Percentiles rank a stretch among this genome's conserved stretches.
phyloP scores from a whole-genome alignment of 2,329 filamentous ascomycete genomes.

The Ophiosphaerella narmari region DNA sequence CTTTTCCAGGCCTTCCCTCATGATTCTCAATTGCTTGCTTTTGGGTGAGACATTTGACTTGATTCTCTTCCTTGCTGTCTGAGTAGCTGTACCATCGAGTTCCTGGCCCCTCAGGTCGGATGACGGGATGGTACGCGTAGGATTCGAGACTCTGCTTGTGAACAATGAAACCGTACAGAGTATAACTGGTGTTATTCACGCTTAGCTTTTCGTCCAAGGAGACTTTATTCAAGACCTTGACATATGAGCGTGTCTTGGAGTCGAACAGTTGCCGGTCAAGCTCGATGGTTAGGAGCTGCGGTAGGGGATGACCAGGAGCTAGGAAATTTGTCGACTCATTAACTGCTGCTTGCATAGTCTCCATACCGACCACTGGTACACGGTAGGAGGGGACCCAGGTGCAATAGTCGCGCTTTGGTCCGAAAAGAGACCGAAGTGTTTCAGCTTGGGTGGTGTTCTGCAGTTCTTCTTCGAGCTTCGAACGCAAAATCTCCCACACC shows the following conservation, averaged over 20 bases:
- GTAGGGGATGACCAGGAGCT: conserved; percentile 39
- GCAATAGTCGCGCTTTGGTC: conserved; percentile 41
- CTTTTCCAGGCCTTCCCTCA: conserved; percentile 51
- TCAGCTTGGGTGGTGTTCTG: conserved; percentile 49
- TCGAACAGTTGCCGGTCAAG: conserved; percentile 63
- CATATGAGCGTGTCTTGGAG: conserved; percentile 58
- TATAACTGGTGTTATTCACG: conserved; percentile 56
- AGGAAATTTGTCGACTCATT: conserved; percentile 36
- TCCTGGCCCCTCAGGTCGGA: conserved; percentile 61
- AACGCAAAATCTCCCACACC: conserved; percentile 59
- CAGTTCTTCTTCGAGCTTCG: conserved; percentile 58
- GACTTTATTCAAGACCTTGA: conserved; percentile 62
- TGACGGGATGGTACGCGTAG: conserved; percentile 62
- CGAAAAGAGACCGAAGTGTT: conserved; percentile 54
- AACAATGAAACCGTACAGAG: conserved; percentile 64
- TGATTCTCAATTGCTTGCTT: conserved; percentile 59
- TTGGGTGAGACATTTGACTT: conserved; percentile 61
- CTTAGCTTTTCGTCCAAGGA: conserved; percentile 59
- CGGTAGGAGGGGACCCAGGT: conserved; percentile 43
- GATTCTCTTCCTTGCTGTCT: conserved; percentile 58
- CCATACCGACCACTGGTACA: conserved; percentile 40
- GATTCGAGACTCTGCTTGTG: conserved; percentile 64
- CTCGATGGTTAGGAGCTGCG: conserved; percentile 59
- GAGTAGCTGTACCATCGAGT: conserved; percentile 65
- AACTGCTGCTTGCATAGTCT: conserved; percentile 50